phyloP scores from a whole-genome alignment of 306 rosid genomes.

The Abrus pulchellus region DNA sequence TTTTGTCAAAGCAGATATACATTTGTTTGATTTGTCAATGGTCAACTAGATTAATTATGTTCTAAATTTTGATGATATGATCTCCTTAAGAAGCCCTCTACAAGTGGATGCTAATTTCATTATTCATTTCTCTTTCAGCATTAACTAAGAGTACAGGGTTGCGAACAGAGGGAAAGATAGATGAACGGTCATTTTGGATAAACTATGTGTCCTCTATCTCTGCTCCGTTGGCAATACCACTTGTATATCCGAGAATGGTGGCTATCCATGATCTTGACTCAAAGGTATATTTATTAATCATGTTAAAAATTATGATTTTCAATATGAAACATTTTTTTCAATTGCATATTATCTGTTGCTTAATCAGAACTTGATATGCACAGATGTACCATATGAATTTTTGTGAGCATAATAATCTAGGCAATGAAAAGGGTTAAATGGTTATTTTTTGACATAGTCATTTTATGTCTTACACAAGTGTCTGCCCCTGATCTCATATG shows the following conservation, averaged over 20 bases:
- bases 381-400: constrained; percentile 1
- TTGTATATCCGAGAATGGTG: constrained; percentile 96
- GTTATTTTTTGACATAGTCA: background rate
- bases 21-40: constrained; percentile 38
- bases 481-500: constrained; percentile 13
- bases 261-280: constrained; percentile 82
- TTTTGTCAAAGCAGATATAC: constrained; percentile 16
- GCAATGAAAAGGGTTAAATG: background rate
- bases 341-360: constrained; percentile 22
- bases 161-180: constrained; percentile 87
- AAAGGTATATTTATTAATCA: constrained; percentile 61
- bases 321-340: background rate
- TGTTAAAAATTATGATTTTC: constrained; percentile 32
- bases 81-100: constrained; percentile 34
- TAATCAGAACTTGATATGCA: constrained; percentile 13
- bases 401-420: constrained; percentile 22
- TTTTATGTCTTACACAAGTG: constrained; percentile 9
- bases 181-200: constrained; percentile 93
- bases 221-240: constrained; percentile 85
- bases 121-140: constrained; percentile 68
- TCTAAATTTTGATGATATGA: constrained; percentile 36
- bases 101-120: constrained; percentile 45
- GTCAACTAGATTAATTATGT: constrained; percentile 25
- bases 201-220: constrained; percentile 84
- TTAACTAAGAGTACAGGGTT: constrained; percentile 85